Conservation (phyloP, 2,329 filamentous ascomycete species). For the Helotiales sp. region DNA sequence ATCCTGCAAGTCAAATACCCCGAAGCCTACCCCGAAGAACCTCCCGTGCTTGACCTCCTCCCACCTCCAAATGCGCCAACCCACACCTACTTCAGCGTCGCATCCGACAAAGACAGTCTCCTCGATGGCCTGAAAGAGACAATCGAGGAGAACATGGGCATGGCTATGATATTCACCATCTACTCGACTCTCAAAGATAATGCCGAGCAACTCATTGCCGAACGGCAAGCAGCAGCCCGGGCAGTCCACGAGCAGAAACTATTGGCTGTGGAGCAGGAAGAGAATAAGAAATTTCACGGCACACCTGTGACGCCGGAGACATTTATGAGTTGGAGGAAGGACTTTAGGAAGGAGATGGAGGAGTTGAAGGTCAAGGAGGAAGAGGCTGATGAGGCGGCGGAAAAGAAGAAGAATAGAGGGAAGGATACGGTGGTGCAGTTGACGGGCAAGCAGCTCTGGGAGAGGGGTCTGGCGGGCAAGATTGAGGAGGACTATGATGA, state of each 20-base stretch:
- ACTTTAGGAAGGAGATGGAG: slow-evolving; percentile 80
- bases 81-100: slow-evolving; percentile 77
- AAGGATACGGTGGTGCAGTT: slow-evolving; percentile 75
- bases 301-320: slow-evolving; percentile 85
- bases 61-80: slow-evolving; percentile 71
- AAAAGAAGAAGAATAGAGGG: slow-evolving; percentile 77
- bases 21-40: slow-evolving; percentile 86
- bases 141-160: slow-evolving; percentile 91
- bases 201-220: slow-evolving; percentile 82
- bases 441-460: slow-evolving; percentile 79
- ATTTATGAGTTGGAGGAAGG: slow-evolving; percentile 82
- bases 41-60: slow-evolving; percentile 80
- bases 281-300: slow-evolving; percentile 96
- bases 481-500: slow-evolving; percentile 70
- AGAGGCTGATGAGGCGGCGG: slow-evolving; percentile 78
- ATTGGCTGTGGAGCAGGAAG: slow-evolving; percentile 76
- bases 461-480: slow-evolving; percentile 72
- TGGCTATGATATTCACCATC: slow-evolving; percentile 96
- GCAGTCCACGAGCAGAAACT: slow-evolving; percentile 60
- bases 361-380: slow-evolving; percentile 70
- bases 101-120: slow-evolving; percentile 77
- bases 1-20: slow-evolving; percentile 87
- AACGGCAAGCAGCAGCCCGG: slow-evolving; percentile 69
- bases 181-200: slow-evolving; percentile 86
- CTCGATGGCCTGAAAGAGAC: slow-evolving; percentile 73